A percentile compares a stretch with the other conserved stretches of the same genome.
Evolutionary conservation across 2,329 filamentous ascomycete species (phyloP).

Genomic region (Penicillium sp.): DNA sequence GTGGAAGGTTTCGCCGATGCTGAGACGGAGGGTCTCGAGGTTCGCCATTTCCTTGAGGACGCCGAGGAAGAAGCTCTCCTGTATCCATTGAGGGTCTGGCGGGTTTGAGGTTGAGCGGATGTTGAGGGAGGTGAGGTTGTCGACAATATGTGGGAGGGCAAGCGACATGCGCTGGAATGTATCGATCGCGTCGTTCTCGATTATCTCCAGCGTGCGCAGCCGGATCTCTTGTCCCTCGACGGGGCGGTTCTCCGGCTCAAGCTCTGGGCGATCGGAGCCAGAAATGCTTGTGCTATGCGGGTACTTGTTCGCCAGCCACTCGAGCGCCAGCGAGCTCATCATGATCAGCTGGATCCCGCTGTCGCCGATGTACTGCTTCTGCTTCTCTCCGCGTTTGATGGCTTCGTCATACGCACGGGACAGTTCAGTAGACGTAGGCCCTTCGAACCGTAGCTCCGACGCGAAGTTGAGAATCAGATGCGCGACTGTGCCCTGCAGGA

Average conservation of each 20-base stretch:
- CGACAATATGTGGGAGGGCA: slow-evolving; percentile 26
- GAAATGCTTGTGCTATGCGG: background rate
- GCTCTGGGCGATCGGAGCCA: background rate
- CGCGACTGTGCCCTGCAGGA: slow-evolving; percentile 27
- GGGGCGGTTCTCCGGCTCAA: background rate
- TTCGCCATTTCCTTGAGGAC: slow-evolving; percentile 21
- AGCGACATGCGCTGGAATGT: slow-evolving; percentile 28
- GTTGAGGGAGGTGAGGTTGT: slow-evolving; percentile 23
- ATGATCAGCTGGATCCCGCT: slow-evolving; percentile 22
- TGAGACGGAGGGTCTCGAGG: slow-evolving; percentile 26
- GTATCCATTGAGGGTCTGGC: slow-evolving; percentile 24
- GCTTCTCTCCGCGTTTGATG: slow-evolving; percentile 25
- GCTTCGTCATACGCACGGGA: slow-evolving; percentile 13
- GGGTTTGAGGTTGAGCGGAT: slow-evolving; percentile 28
- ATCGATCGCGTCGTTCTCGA: slow-evolving; percentile 34
- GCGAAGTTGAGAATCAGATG: slow-evolving; percentile 29
- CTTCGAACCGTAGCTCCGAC: slow-evolving; percentile 30
- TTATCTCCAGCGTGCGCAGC: slow-evolving; percentile 30
- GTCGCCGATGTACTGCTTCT: slow-evolving; percentile 17
- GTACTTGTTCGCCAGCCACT: slow-evolving; percentile 24
- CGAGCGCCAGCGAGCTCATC: slow-evolving; percentile 20
- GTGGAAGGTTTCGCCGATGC: slow-evolving; percentile 30
- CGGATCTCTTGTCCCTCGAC: background rate
- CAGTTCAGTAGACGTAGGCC: slow-evolving; percentile 26
- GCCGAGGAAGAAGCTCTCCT: slow-evolving; percentile 20